A percentile compares a stretch with the other conserved stretches of the same genome.
These are phyloP conservation scores for Globisporangium echinulatum DNA, from an alignment of 352 stramenopile genomes.

Conservation along the genomic window DNA sequence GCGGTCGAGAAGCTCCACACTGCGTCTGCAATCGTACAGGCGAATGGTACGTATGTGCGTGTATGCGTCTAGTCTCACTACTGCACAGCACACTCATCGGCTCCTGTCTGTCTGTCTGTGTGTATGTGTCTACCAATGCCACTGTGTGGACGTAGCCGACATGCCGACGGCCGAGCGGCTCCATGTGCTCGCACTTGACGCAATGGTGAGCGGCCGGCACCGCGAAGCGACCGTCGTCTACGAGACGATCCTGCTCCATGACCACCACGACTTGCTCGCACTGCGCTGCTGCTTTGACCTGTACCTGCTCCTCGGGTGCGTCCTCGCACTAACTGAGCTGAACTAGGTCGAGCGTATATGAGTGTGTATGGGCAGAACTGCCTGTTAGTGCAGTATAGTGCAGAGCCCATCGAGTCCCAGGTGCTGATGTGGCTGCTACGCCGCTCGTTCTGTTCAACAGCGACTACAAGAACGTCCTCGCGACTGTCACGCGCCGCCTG, in stretches of 20 bases:
- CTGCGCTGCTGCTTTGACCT: slow-evolving; percentile 76
- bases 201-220: slow-evolving; percentile 56
- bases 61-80: too few species aligned
- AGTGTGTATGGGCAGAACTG: too few species aligned
- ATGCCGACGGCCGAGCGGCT: slow-evolving; percentile 47
- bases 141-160: slow-evolving; percentile 4
- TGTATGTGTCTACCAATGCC: not conserved
- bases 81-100: too few species aligned
- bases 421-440: too few species aligned
- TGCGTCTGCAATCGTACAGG: slow-evolving; percentile 28
- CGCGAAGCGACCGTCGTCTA: slow-evolving; percentile 66
- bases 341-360: too few species aligned
- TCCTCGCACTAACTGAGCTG: not conserved
- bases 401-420: too few species aligned
- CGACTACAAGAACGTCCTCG: slow-evolving; percentile 73
- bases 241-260: slow-evolving; percentile 71
- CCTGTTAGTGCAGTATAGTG: too few species aligned
- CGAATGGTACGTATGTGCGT: slow-evolving; percentile 18
- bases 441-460: slow-evolving; percentile 16
- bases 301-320: slow-evolving; percentile 71
- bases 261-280: slow-evolving; percentile 63
- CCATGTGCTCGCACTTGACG: slow-evolving; percentile 67
- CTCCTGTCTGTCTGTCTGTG: too few species aligned
- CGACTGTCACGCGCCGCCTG: slow-evolving; percentile 60
- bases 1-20: slow-evolving; percentile 24